Percentiles rank a stretch among this genome's conserved stretches.
phyloP scores from a whole-genome alignment of 2,329 filamentous ascomycete species.

The Amauroascus niger region DNA sequence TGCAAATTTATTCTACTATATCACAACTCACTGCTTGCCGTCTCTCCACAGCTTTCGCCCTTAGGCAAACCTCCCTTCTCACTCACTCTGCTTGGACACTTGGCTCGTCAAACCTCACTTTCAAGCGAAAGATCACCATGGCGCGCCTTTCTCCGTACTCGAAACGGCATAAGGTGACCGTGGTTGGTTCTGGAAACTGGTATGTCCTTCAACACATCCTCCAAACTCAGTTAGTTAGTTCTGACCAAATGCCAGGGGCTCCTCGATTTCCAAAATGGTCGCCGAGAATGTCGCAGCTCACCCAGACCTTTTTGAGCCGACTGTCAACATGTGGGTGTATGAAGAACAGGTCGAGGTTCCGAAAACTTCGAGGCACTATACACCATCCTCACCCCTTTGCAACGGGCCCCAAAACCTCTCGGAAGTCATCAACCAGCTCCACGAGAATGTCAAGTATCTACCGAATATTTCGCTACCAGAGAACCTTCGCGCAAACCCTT shows the following conservation, averaged over 20 bases:
- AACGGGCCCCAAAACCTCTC: slow-evolving; percentile 77
- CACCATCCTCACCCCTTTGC: slow-evolving; percentile 47
- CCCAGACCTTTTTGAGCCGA: slow-evolving; percentile 69
- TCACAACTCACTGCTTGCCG: neutral
- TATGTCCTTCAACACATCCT: slow-evolving; percentile 34
- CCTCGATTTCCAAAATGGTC: slow-evolving; percentile 92
- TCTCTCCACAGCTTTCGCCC: neutral
- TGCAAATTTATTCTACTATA: neutral
- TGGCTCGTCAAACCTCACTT: neutral
- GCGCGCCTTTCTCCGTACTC: slow-evolving; percentile 43
- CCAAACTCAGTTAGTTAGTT: neutral
- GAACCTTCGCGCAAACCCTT: slow-evolving; percentile 48
- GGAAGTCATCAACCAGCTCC: slow-evolving; percentile 74
- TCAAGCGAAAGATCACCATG: slow-evolving; percentile 30
- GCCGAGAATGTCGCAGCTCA: slow-evolving; percentile 80
- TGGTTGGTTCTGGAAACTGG: slow-evolving; percentile 97
- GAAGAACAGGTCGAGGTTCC: slow-evolving; percentile 78
- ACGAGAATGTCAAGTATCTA: slow-evolving; percentile 98
- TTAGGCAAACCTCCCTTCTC: neutral
- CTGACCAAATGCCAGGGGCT: slow-evolving; percentile 55
- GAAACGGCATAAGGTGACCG: slow-evolving; percentile 83
- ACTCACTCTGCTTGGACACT: neutral
- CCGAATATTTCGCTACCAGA: slow-evolving; percentile 72
- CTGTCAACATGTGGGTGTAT: slow-evolving; percentile 98
- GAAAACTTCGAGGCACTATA: slow-evolving; percentile 63